Conservation (phyloP, 129 eudicot genomes). For the Heracleum sosnowskyi region DNA sequence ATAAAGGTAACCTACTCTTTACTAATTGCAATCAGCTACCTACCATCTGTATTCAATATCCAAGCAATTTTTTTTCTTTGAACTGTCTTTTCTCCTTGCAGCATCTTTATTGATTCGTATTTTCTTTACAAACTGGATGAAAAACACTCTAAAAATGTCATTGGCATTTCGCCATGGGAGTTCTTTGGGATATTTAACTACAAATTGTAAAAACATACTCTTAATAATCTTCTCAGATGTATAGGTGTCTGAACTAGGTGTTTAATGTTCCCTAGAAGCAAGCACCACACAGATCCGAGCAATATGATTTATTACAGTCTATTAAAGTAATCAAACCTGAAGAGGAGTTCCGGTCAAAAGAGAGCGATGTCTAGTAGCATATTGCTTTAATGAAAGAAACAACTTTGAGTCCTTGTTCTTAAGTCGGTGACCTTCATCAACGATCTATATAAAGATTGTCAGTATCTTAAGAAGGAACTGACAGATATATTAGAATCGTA, state of each 20-base stretch:
- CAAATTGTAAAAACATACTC: not conserved
- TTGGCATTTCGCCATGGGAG: not conserved
- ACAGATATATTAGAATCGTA: not conserved
- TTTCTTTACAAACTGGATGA: not conserved
- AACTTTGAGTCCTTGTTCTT: constrained; percentile 94
- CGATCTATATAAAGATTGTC: constrained; percentile 50
- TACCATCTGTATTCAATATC: not conserved
- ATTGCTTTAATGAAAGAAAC: constrained; percentile 78
- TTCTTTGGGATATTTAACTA: not conserved
- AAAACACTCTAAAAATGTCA: not conserved
- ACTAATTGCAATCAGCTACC: not conserved
- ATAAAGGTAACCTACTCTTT: not conserved
- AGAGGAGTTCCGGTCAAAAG: constrained; percentile 98
- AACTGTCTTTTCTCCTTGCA: not conserved
- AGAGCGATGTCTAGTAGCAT: constrained; percentile 62
- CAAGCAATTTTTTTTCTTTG: not conserved
- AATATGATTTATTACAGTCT: not conserved
- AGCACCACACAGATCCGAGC: not conserved
- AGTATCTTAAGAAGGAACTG: constrained; percentile 11
- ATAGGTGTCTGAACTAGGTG: not conserved
- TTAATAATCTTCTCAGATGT: not conserved
- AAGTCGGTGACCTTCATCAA: constrained; percentile 98
- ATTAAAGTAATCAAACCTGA: constrained; percentile 50
- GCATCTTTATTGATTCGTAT: not conserved
- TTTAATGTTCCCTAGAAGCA: not conserved